Base-by-base conservation (phyloP, 2,329 filamentous ascomycete genomes). In the Aspergillus ochraceus region DNA sequence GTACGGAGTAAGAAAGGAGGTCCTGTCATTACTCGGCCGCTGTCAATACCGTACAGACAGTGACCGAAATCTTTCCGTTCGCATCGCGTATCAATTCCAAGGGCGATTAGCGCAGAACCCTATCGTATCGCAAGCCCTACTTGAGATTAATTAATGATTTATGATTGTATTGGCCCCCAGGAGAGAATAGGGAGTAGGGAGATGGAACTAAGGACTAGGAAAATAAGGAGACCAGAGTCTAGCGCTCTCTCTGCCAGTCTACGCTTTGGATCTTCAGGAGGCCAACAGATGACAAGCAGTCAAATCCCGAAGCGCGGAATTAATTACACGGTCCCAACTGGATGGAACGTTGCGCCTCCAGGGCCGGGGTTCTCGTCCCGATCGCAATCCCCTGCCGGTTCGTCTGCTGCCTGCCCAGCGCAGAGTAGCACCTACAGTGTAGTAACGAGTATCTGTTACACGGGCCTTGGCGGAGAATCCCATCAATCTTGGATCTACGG, bases 301-400 rank as follows among this genome's bases (percentile, higher is more conserved):
- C 20, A 47, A 12, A 26, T 42, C 20, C 32, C 20, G 22, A 50
- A 30, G 46, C 20, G 39, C 9, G 39, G 45, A 59, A 61, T 54
- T 30, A 59, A 59, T 55, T 36, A 58, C 47, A 49, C 39, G 52
- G 51, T 68, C 63, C 67, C 66, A 65, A 67, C 63, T 67, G 67
- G 59, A 68, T 69, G 67, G 67, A 68, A 69, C 63, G 63, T 69
- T 68, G 67, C 66, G 67, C 66, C 66, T 65, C 64, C 55, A 59
- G 49, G 51, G 59, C 66, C 56, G 55, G 65, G 65, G 64, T 58
- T 52, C 54, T 61, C 54, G 52, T 62, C 36, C 59, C 57, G 49
- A 59, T 58, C 30, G 49, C 24, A 60, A 55, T 49, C 36, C 49
- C 36, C 54, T 56, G 32, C 32, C 47, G n/a, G 32, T 45, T 55